These are phyloP conservation scores for Aspergillus pseudoterreus DNA, from an alignment of 2,329 filamentous ascomycete genomes.

Conservation along the genomic window DNA sequence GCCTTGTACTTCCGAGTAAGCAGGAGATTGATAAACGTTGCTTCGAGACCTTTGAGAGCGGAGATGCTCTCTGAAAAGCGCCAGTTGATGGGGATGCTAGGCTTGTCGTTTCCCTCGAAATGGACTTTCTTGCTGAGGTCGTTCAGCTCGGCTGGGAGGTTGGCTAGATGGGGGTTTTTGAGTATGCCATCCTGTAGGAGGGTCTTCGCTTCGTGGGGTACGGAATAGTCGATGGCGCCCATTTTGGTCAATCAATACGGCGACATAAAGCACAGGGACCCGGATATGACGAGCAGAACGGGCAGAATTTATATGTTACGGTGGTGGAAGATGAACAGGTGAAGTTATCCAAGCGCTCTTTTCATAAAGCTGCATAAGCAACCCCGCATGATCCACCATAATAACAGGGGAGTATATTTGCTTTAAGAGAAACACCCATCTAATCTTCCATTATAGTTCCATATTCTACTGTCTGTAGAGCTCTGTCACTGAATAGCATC, in stretches of 20 bases:
- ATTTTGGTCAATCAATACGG: background rate
- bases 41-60: slow-evolving; percentile 7
- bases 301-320: no score
- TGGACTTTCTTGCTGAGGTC: background rate
- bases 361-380: no score
- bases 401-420: no score
- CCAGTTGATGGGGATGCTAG: slow-evolving; percentile 9
- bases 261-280: no score
- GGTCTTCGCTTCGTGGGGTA: background rate
- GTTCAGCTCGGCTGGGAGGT: background rate
- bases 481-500: no score
- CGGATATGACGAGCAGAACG: no score
- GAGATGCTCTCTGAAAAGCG: slow-evolving; percentile 11
- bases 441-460: no score
- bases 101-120: slow-evolving; percentile 1
- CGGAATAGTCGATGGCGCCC: background rate
- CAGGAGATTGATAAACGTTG: slow-evolving; percentile 1
- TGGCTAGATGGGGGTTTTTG: background rate
- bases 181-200: slow-evolving; percentile 1
- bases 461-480: no score
- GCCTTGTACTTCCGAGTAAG: slow-evolving; percentile 1
- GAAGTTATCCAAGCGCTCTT: no score
- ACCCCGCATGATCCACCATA: no score
- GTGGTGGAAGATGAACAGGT: no score
- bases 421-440: no score